Base-by-base conservation (phyloP, 257 asterid genomes). In the Solanum infundibuliforme region DNA sequence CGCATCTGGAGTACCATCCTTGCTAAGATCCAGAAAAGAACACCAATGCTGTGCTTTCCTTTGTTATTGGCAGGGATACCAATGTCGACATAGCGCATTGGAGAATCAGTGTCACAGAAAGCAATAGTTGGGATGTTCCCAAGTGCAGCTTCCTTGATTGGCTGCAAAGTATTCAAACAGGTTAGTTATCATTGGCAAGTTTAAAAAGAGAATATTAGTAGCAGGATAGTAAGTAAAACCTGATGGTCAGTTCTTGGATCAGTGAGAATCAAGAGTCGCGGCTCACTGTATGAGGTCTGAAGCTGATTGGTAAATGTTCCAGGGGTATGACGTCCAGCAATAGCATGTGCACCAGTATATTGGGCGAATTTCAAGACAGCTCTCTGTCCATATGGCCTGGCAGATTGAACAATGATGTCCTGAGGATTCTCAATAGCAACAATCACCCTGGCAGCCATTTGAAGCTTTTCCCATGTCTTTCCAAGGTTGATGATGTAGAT, bases 301-400 rank as follows among this genome's bases (percentile, higher is more conserved):
- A 88, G 84, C 68, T 88, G 89, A 48, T 88, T 88, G 87, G 89
- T 88, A 76, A 88, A 88, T 23, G 90, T 88, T 27, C 90, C 90
- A 41, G 88, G 90, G 83, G 90, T 88, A 31, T 88, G 90, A 13
- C 90, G 90, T 73, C 90, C 90, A 60, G 90, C 90, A 76, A 88
- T 88, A 10, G 90, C 90, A 31, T 88, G 83, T 23, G 86, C 86
- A 65, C 90, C 90, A 65, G 88, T 88, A 46, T 88, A 88, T 68
- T 88, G 90, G 27, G 90, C 86, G 13, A 88, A 88, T 73, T 88
- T 88, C 90, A 88, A 76, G 72, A 88, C 90, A 52, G 90, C 90
- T 43, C 90, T 88, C 85, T 88, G 90, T 34, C 90, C 90, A 85
- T 88, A 88, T 7, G 90, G 88, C 76, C 90, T 76, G 12, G 90